Conservation (phyloP, 352 stramenopile genomes). For the Chrysophaeum taylorii region DNA sequence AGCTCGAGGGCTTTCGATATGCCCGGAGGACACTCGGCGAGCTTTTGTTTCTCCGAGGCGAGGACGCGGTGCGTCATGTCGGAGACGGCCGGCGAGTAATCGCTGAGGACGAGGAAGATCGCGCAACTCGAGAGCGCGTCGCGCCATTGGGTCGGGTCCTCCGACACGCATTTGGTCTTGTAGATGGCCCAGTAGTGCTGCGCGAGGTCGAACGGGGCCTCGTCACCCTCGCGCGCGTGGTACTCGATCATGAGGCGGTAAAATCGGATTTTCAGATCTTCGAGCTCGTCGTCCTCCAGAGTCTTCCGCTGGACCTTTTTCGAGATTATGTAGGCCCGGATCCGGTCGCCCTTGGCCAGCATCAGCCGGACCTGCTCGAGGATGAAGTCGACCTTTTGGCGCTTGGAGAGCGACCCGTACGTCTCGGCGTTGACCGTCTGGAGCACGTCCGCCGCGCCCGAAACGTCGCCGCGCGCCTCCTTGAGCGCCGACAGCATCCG, state of each 20-base stretch:
- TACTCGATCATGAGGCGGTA: conserved; percentile 91
- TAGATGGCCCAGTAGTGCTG: conserved; percentile 68
- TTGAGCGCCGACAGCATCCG: conserved; percentile 79
- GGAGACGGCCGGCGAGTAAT: conserved; percentile 57
- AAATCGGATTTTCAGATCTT: conserved; percentile 91
- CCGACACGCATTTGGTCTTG: conserved; percentile 38
- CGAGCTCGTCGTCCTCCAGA: conserved; percentile 80
- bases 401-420: conserved; percentile 92
- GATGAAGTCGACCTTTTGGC: conserved; percentile 97
- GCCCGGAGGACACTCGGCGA: conserved; percentile 4
- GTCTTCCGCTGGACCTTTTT: conserved; percentile 90
- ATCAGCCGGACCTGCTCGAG: conserved; percentile 92
- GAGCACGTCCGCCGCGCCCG: conserved; percentile 79
- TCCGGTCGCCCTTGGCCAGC: conserved; percentile 89
- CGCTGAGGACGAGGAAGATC: conserved; percentile 56
- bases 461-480: conserved; percentile 77
- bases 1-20: conserved; percentile 48
- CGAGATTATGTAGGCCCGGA: conserved; percentile 85
- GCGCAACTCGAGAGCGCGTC: conserved; percentile 51
- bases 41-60: conserved; percentile 34
- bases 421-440: conserved; percentile 97
- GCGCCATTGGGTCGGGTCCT: conserved; percentile 38
- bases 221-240: conserved; percentile 80
- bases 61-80: conserved; percentile 64
- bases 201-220: conserved; percentile 75